These are phyloP conservation scores for Cyamopsis tetragonoloba DNA, from an alignment of 306 rosid species.

Conservation along the genomic window DNA sequence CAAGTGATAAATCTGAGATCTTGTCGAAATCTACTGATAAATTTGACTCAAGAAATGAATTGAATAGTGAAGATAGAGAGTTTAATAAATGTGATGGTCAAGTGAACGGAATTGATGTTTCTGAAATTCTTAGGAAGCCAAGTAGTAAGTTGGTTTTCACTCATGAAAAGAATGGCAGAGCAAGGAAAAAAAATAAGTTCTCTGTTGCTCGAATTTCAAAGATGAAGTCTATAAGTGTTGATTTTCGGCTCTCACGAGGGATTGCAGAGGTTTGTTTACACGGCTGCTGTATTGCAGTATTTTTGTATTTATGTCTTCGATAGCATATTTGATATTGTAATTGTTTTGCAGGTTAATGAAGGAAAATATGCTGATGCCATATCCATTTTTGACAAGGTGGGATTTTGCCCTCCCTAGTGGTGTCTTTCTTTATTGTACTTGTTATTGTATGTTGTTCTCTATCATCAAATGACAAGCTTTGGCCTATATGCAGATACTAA, in stretches of 20 bases:
- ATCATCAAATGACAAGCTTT: conserved; percentile 15
- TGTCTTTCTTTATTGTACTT: conserved; percentile 7
- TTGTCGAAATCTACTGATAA: conserved; percentile 38
- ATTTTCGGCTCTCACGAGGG: conserved; percentile 92
- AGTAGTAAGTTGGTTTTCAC: conserved; percentile 41
- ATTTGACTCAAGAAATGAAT: conserved; percentile 35
- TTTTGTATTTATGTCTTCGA: conserved; percentile 1
- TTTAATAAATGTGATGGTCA: conserved; percentile 40
- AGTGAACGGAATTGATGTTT: conserved; percentile 45
- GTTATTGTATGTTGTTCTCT: conserved; percentile 2
- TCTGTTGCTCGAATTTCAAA: conserved; percentile 70
- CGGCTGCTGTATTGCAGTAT: conserved; percentile 9
- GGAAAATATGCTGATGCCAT: conserved; percentile 91
- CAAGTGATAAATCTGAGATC: conserved; percentile 46
- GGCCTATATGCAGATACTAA: conserved; percentile 62
- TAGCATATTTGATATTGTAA: conserved; percentile 3
- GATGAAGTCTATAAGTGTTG: conserved; percentile 80
- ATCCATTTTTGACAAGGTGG: conserved; percentile 88
- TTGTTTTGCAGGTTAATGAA: conserved; percentile 75
- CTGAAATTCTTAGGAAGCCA: conserved; percentile 45
- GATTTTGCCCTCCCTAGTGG: background rate
- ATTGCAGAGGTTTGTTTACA: conserved; percentile 77
- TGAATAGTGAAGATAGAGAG: conserved; percentile 38
- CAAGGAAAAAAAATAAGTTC: conserved; percentile 70
- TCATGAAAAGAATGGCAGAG: conserved; percentile 43